Evolutionary conservation across 129 eudicot genomes (phyloP).

Genomic region (Escallonia rubra): DNA sequence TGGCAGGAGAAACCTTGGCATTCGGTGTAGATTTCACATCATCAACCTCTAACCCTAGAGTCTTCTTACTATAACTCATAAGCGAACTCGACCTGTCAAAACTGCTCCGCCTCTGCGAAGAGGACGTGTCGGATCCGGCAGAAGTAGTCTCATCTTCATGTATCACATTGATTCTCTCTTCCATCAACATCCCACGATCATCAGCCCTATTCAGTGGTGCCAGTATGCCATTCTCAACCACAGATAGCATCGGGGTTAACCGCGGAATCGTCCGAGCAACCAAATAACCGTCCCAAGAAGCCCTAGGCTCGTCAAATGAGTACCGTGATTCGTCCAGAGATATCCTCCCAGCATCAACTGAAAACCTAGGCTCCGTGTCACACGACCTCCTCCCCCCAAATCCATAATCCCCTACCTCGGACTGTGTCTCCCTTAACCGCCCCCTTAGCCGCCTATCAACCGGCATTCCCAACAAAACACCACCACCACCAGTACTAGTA

Average conservation of each 20-base stretch:
- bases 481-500: neutral
- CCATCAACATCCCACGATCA: conserved; percentile 13
- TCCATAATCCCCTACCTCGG: conserved; percentile 41
- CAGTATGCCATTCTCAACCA: conserved; percentile 57
- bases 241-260: conserved; percentile 72
- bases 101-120: conserved; percentile 55
- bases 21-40: conserved; percentile 23
- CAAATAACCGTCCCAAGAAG: conserved; percentile 97
- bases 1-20: conserved; percentile 45
- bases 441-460: conserved; percentile 2
- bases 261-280: conserved; percentile 75
- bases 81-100: conserved; percentile 63
- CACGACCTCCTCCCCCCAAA: conserved; percentile 76
- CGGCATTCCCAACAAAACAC: conserved; percentile 3
- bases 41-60: conserved; percentile 31
- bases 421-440: conserved; percentile 26
- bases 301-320: conserved; percentile 79
- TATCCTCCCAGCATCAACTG: conserved; percentile 54
- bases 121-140: conserved; percentile 65
- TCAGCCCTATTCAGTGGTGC: conserved; percentile 32
- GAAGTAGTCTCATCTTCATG: conserved; percentile 56
- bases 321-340: conserved; percentile 46
- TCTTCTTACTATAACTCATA: conserved; percentile 44
- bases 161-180: conserved; percentile 54
- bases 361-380: conserved; percentile 64